Base-by-base conservation (phyloP, 2,329 filamentous ascomycete species). In the Lachnellula occidentalis region DNA sequence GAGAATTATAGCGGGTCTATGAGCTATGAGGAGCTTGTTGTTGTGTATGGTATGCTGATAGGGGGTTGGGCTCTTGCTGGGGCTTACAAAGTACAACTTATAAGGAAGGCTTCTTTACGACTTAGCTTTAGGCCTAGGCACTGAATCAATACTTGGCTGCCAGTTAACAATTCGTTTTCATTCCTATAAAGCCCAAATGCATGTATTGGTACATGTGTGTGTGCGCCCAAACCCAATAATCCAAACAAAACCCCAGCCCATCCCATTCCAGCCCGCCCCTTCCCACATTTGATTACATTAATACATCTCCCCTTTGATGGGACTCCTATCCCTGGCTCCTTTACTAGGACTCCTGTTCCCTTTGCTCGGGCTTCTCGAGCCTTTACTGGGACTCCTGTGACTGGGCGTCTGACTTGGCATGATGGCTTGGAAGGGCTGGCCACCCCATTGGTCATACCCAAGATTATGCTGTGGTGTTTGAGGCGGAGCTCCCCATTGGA, bases 331-430 rank as follows among this genome's bases (percentile, higher is more conserved):
- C 14, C 27, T 15, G 7, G 5, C 31, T 31, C 58, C 63, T 41
- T 67, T 65, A 57, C 64, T 64, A 4, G 63, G 63, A 52, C 62
- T 65, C 24, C 65, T 59, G 21, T 57, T 63, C 17, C 56, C 58
- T 46, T 62, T 64, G 45, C 55, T 64, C 5, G 63, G 62, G 50
- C 62, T 64, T 45, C 63, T 51, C 12, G 45, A 53, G 0, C 59
- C 57, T 48, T 67, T 66, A 46, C 64, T 67, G 12, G 66, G 66
- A 57, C 66, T 68, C 34, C 62, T 57, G 36, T 61, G 61, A 9
- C 54, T 43, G 1, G 63, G 63, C 24, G 61, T 64, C 19, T 62
- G 54, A 48, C 62, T 67, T 4, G 66, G 64, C 62, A 67, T 66
- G 42, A 68, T 64, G 8, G 59, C 41, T 31, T 58, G 58, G 43